A percentile compares a stretch with the other conserved stretches of the same genome.
These are phyloP conservation scores for Lathyrus oleraceus DNA, from an alignment of 306 rosid species.

Conservation along the genomic window DNA sequence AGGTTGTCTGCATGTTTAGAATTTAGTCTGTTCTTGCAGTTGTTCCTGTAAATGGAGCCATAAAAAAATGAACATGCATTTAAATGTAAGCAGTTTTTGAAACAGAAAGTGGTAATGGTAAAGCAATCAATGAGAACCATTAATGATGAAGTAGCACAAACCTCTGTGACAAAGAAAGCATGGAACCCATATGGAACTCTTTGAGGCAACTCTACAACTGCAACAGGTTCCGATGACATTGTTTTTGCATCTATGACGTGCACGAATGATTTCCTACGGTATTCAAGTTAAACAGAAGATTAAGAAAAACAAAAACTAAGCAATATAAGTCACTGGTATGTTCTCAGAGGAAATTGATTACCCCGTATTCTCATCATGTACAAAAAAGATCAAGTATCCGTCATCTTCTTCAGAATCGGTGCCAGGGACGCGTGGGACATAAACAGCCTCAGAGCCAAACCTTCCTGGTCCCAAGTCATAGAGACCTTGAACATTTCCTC, in stretches of 20 bases:
- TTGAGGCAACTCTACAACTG: slow-evolving; percentile 79
- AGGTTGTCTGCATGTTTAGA: slow-evolving; percentile 32
- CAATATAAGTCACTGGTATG: not conserved
- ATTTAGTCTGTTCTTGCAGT: slow-evolving; percentile 65
- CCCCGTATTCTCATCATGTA: slow-evolving; percentile 81
- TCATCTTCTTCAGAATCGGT: slow-evolving; percentile 81
- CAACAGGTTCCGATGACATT: slow-evolving; percentile 88
- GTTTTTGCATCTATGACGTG: slow-evolving; percentile 85
- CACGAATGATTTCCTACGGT: slow-evolving; percentile 74
- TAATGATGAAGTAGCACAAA: slow-evolving; percentile 42
- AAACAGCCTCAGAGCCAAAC: slow-evolving; percentile 90
- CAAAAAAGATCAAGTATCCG: slow-evolving; percentile 84
- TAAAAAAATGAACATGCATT: slow-evolving; percentile 20
- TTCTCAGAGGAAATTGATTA: slow-evolving; percentile 40
- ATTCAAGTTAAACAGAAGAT: not conserved
- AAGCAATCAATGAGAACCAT: not conserved
- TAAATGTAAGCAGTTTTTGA: not conserved
- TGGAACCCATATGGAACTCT: slow-evolving; percentile 95
- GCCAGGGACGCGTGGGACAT: slow-evolving; percentile 75
- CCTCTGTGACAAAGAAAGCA: slow-evolving; percentile 92
- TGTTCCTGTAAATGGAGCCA: slow-evolving; percentile 54
- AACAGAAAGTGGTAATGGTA: not conserved
- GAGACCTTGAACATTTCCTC: slow-evolving; percentile 80
- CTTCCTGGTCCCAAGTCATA: slow-evolving; percentile 85
- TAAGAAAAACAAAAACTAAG: no score